Conservation (phyloP, 2,329 filamentous ascomycete species). For the Daldinia sp. region DNA sequence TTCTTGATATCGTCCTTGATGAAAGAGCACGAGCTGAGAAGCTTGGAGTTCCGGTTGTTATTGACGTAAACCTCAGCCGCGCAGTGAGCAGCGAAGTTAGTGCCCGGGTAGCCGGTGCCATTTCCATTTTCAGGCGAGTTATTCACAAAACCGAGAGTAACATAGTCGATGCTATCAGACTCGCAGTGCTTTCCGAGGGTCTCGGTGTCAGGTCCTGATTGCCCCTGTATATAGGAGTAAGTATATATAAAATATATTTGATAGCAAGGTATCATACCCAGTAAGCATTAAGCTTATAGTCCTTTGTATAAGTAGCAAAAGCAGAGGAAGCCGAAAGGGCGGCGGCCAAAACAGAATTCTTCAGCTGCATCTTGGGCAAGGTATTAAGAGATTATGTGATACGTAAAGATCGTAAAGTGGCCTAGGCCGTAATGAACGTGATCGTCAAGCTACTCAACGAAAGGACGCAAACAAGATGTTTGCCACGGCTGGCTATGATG, state of each 20-base stretch:
- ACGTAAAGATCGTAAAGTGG: constrained; percentile 38
- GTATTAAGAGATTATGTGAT: constrained; percentile 31
- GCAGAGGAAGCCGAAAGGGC: constrained; percentile 34
- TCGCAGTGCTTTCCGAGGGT: constrained; percentile 45
- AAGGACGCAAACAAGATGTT: constrained; percentile 44
- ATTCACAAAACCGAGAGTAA: constrained; percentile 53
- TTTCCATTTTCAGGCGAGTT: constrained; percentile 50
- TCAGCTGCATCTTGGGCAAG: constrained; percentile 34
- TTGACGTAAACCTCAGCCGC: constrained; percentile 45
- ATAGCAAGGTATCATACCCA: constrained; percentile 33
- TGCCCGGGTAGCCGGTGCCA: constrained; percentile 47
- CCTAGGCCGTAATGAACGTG: constrained; percentile 41
- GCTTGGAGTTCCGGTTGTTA: constrained; percentile 41
- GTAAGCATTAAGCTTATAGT: constrained; percentile 42
- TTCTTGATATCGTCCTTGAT: constrained; percentile 49
- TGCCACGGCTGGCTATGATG: constrained; percentile 40
- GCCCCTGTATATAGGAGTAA: constrained; percentile 30
- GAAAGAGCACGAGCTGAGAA: constrained; percentile 47
- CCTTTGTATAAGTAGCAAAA: constrained; percentile 33
- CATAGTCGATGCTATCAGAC: constrained; percentile 49
- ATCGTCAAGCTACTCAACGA: constrained; percentile 38
- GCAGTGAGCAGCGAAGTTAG: constrained; percentile 52
- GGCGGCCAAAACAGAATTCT: constrained; percentile 34
- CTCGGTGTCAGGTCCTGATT: constrained; percentile 35
- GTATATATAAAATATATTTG: background rate